Percentiles rank a stretch among this genome's conserved stretches.
Evolutionary conservation across 441 rosid species (phyloP).

Genomic region (Melastoma candidum): DNA sequence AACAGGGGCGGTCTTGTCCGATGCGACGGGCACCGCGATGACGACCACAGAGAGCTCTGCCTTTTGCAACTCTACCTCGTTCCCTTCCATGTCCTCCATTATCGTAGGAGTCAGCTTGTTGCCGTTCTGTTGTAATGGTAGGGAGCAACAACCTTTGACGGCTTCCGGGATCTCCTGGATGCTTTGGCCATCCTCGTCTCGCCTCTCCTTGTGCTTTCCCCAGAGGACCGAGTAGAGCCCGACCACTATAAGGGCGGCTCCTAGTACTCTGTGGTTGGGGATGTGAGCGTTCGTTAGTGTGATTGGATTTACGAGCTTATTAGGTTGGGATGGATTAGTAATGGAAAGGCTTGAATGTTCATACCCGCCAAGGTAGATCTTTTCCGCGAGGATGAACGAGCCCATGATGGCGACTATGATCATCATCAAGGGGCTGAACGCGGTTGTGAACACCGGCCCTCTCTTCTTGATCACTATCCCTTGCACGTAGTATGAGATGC

Average conservation of each 20-base stretch:
- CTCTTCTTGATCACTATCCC: slow-evolving; percentile 22
- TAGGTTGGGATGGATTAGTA: too few species aligned
- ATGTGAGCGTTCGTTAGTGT: too few species aligned
- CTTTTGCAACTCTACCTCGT: neutral
- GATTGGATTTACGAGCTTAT: too few species aligned
- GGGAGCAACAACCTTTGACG: neutral
- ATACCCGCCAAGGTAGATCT: slow-evolving; percentile 19
- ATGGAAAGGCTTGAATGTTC: too few species aligned
- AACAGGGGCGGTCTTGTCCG: neutral
- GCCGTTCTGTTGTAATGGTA: neutral
- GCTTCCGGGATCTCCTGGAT: neutral
- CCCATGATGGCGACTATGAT: slow-evolving; percentile 19
- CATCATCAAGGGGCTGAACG: slow-evolving; percentile 22
- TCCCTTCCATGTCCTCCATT: neutral
- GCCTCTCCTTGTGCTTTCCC: slow-evolving; percentile 22
- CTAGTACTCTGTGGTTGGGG: slow-evolving; percentile 7
- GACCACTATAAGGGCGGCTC: slow-evolving; percentile 10
- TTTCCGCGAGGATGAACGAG: slow-evolving; percentile 18
- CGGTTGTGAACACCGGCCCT: slow-evolving; percentile 21
- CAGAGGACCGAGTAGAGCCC: slow-evolving; percentile 21
- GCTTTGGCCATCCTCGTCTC: slow-evolving; percentile 7
- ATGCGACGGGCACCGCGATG: slow-evolving; percentile 8
- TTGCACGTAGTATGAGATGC: slow-evolving; percentile 21
- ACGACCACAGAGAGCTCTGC: slow-evolving; percentile 8
- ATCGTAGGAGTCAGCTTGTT: neutral